Percentiles rank a stretch among this genome's conserved stretches.
phyloP scores from a whole-genome alignment of 176 grass and related monocot genomes.

The Puya raimondii region DNA sequence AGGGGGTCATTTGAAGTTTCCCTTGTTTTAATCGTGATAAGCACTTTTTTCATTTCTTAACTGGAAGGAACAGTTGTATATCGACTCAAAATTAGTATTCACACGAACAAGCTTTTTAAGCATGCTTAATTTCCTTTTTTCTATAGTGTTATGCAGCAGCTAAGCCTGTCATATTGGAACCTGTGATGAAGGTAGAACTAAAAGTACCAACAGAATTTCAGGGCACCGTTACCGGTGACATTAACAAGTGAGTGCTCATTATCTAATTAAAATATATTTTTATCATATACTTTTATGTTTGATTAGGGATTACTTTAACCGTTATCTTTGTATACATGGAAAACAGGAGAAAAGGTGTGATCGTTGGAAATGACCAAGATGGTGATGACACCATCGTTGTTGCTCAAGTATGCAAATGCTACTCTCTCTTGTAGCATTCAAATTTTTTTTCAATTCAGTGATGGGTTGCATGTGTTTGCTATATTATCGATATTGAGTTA shows the following conservation, averaged over 20 bases:
- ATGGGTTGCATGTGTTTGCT: neutral
- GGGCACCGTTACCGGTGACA: slow-evolving; percentile 92
- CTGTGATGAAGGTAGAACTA: slow-evolving; percentile 93
- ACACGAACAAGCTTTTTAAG: neutral
- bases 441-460: neutral
- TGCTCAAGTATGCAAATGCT: slow-evolving; percentile 57
- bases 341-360: slow-evolving; percentile 93
- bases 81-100: neutral
- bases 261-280: neutral
- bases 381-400: slow-evolving; percentile 80
- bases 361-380: slow-evolving; percentile 93
- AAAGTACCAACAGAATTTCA: slow-evolving; percentile 96
- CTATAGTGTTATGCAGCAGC: slow-evolving; percentile 74
- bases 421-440: neutral
- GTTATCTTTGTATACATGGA: slow-evolving; percentile 20
- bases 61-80: neutral
- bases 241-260: slow-evolving; percentile 78
- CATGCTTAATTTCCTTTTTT: slow-evolving; percentile 9
- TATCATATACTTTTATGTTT: neutral
- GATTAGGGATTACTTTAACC: neutral
- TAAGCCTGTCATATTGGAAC: slow-evolving; percentile 88
- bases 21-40: no score
- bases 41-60: neutral
- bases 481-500: neutral
- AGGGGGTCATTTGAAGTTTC: no score